These are phyloP conservation scores for Xylaria longipes DNA, from an alignment of 495 filamentous ascomycete species.

Conservation along the genomic window DNA sequence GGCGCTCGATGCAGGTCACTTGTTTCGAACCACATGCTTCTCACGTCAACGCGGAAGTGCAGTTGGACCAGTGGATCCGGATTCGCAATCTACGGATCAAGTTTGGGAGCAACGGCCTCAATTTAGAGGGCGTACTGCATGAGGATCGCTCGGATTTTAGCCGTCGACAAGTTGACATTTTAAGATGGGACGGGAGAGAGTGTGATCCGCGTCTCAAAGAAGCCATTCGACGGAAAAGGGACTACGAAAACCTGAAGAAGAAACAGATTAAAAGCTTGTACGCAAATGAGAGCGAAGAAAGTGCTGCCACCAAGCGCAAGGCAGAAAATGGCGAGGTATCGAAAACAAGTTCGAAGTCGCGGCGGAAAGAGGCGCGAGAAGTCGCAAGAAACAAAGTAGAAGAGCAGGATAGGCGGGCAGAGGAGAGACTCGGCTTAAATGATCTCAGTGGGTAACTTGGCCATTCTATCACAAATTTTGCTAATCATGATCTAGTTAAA, in stretches of 20 bases:
- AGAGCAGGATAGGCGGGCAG: constrained; percentile 41
- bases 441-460: constrained; percentile 29
- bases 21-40: constrained; percentile 72
- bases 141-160: constrained; percentile 61
- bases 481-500: constrained; percentile 43
- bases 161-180: constrained; percentile 59
- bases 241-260: constrained; percentile 64
- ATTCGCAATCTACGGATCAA: constrained; percentile 80
- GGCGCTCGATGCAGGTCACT: constrained; percentile 73
- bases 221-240: constrained; percentile 65
- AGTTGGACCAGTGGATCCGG: constrained; percentile 63
- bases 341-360: constrained; percentile 31
- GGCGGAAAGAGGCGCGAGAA: constrained; percentile 29
- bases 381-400: constrained; percentile 35
- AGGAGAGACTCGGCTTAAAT: constrained; percentile 37
- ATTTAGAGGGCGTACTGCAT: constrained; percentile 76
- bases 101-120: constrained; percentile 51
- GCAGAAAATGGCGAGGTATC: constrained; percentile 32
- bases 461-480: background rate
- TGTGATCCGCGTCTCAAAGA: constrained; percentile 64
- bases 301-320: constrained; percentile 44
- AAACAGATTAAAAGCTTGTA: constrained; percentile 49
- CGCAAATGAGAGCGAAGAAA: constrained; percentile 30
- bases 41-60: constrained; percentile 61
- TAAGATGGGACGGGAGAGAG: constrained; percentile 44